Percentiles rank a stretch among this genome's conserved stretches.
Evolutionary conservation across 2,329 filamentous ascomycete species (phyloP).

Genomic region (Monilinia vaccinii-corymbosi): DNA sequence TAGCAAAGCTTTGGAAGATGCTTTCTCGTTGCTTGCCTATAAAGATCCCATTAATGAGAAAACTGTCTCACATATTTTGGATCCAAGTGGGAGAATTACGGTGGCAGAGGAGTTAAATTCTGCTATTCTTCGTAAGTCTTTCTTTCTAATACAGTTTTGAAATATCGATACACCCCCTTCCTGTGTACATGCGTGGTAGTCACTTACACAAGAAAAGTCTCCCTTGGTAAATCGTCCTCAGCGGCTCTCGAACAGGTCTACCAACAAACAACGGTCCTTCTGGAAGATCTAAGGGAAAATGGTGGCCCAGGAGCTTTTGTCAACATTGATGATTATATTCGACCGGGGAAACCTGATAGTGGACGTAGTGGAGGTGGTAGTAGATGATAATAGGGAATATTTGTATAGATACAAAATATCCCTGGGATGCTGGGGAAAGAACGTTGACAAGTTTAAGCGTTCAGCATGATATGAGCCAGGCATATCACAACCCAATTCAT

Average conservation of each 20-base stretch:
- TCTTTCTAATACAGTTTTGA: background rate
- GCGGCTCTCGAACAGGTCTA: conserved; percentile 79
- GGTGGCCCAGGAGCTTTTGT: conserved; percentile 79
- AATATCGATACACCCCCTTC: background rate
- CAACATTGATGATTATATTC: conserved; percentile 45
- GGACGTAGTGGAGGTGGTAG: background rate
- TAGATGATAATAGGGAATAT: background rate
- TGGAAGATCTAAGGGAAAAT: conserved; percentile 72
- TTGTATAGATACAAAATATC: background rate
- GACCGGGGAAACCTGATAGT: background rate
- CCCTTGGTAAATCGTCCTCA: conserved; percentile 78
- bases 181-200: background rate
- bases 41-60: conserved; percentile 66
- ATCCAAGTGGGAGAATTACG: conserved; percentile 60
- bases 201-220: conserved; percentile 49
- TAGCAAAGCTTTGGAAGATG: conserved; percentile 66
- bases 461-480: background rate
- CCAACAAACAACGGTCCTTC: conserved; percentile 75
- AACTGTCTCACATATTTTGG: conserved; percentile 68
- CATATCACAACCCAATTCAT: background rate
- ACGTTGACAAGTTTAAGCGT: background rate
- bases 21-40: conserved; percentile 85
- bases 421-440: background rate
- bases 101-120: conserved; percentile 93
- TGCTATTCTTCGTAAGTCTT: conserved; percentile 59